Conservation (phyloP, 1,284 basidiomycete species). For the Cystobasidium slooffiae region DNA sequence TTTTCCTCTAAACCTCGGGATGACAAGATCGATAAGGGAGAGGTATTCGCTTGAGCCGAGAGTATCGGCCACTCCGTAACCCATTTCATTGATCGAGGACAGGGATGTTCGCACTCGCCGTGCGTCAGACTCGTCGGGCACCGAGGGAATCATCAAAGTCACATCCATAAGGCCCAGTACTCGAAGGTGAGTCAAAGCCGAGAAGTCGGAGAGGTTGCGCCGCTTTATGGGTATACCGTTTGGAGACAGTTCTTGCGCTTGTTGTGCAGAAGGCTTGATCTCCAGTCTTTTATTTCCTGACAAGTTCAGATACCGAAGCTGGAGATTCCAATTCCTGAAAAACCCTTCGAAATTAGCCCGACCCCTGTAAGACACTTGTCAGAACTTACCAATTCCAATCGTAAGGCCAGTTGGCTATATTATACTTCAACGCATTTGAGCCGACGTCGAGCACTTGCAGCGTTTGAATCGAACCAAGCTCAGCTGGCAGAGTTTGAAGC, state of each 20-base stretch:
- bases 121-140: conserved; percentile 90
- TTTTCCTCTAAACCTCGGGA: conserved; percentile 79
- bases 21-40: conserved; percentile 89
- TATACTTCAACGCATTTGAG: conserved; percentile 94
- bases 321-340: conserved; percentile 90
- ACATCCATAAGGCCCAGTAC: conserved; percentile 98
- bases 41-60: conserved; percentile 76
- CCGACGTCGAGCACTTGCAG: conserved; percentile 89
- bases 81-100: conserved; percentile 89
- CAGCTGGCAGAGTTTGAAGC: conserved; percentile 87
- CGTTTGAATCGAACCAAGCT: conserved; percentile 80
- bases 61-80: conserved; percentile 96
- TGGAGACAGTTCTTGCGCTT: conserved; percentile 58
- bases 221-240: conserved; percentile 57
- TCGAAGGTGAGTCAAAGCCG: conserved; percentile 76
- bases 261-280: conserved; percentile 68
- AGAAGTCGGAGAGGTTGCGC: conserved; percentile 76
- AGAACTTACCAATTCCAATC: conserved; percentile 95
- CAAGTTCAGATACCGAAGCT: conserved; percentile 85
- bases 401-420: conserved; percentile 98
- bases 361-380: conserved; percentile 9
- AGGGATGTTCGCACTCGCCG: conserved; percentile 89
- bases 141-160: conserved; percentile 78
- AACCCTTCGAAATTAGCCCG: conserved; percentile 26
- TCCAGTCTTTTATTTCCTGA: conserved; percentile 87